A percentile compares a stretch with the other conserved stretches of the same genome.
These are phyloP conservation scores for Pythium aphanidermatum DNA, from an alignment of 352 stramenopile species.

Conservation along the genomic window DNA sequence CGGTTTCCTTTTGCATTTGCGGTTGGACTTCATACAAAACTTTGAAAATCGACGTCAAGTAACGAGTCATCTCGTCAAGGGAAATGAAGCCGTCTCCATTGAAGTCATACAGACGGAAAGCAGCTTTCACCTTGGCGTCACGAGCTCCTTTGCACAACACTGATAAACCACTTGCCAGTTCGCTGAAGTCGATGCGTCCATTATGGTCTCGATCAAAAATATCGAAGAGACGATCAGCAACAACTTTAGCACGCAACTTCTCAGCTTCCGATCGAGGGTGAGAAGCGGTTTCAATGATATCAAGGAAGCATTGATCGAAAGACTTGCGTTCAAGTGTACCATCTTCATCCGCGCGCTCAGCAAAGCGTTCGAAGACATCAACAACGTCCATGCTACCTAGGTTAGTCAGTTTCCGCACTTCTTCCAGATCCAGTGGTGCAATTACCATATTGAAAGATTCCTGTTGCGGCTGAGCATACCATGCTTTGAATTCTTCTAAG, in stretches of 20 bases:
- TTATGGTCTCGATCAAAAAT: constrained; percentile 79
- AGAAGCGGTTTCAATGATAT: constrained; percentile 61
- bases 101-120: constrained; percentile 83
- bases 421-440: constrained; percentile 63
- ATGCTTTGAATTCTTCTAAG: constrained; percentile 82
- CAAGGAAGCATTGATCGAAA: constrained; percentile 70
- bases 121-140: constrained; percentile 78
- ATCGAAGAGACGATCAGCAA: constrained; percentile 70
- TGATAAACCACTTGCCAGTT: constrained; percentile 76
- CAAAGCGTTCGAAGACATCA: constrained; percentile 84
- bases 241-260: constrained; percentile 57
- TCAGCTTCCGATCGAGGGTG: constrained; percentile 59
- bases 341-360: constrained; percentile 52
- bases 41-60: constrained; percentile 85
- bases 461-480: constrained; percentile 69
- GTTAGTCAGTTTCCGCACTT: constrained; percentile 81
- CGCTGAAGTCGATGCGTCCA: constrained; percentile 79
- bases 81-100: constrained; percentile 84
- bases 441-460: constrained; percentile 66
- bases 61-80: constrained; percentile 82
- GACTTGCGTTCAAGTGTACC: constrained; percentile 53
- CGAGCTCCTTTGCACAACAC: constrained; percentile 78
- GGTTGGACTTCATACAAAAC: constrained; percentile 83
- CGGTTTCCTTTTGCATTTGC: constrained; percentile 57
- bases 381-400: constrained; percentile 76